Percentiles rank a stretch among this genome's conserved stretches.
phyloP scores from a whole-genome alignment of 2,329 filamentous ascomycete genomes.

The Dactylellina cionopaga region DNA sequence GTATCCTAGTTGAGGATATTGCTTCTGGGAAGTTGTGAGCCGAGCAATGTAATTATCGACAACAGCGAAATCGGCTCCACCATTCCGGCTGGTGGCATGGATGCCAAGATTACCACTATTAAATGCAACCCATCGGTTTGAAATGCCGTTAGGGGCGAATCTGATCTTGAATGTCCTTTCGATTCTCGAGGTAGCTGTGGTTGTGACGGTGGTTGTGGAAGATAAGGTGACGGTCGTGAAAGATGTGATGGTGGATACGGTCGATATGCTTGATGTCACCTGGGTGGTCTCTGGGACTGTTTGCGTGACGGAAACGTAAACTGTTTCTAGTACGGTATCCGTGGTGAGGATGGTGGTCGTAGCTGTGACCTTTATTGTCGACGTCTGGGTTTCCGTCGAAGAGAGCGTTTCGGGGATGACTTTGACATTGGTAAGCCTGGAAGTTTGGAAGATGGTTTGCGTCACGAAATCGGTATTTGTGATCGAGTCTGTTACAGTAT shows the following conservation, averaged over 20 bases:
- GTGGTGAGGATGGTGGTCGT: slow-evolving; percentile 13
- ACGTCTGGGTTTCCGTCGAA: slow-evolving; percentile 7
- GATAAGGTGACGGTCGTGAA: slow-evolving; percentile 6
- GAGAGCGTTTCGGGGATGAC: slow-evolving; percentile 3
- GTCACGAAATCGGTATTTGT: slow-evolving; percentile 9
- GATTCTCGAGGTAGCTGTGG: neutral
- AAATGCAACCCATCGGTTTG: slow-evolving; percentile 7
- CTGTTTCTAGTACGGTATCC: neutral
- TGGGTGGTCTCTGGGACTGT: slow-evolving; percentile 2
- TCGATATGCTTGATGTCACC: neutral
- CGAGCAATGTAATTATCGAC: neutral
- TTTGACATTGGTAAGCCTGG: neutral
- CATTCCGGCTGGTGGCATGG: neutral
- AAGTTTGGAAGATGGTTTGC: neutral
- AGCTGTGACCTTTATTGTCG: slow-evolving; percentile 20
- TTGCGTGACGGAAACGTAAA: slow-evolving; percentile 11
- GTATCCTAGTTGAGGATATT: neutral
- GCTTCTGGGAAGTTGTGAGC: neutral
- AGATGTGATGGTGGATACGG: slow-evolving; percentile 10
- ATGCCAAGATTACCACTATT: neutral
- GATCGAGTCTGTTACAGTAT: neutral
- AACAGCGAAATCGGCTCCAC: neutral
- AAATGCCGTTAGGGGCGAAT: neutral
- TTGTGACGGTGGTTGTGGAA: slow-evolving; percentile 1
- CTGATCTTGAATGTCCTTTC: slow-evolving; percentile 12